These are phyloP conservation scores for Lunularia cruciata DNA, from an alignment of 225 moss, liverwort and hornwort genomes.

Conservation along the genomic window DNA sequence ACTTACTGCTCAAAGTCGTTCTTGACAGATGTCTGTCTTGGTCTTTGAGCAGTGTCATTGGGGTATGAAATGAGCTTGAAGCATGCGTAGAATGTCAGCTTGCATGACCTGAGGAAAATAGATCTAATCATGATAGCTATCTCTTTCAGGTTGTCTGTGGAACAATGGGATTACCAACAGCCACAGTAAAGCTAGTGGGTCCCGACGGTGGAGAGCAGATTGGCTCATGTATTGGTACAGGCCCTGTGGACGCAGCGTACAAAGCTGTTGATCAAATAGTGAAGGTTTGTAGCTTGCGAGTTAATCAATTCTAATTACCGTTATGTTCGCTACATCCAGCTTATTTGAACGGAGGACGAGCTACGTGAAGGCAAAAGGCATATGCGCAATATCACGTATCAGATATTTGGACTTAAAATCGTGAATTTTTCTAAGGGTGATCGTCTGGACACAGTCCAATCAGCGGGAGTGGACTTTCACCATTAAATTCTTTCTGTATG, in stretches of 20 bases:
- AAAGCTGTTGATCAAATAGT: conserved; percentile 93
- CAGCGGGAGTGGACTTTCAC: neutral
- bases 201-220: conserved; percentile 72
- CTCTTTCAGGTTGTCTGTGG: conserved; percentile 70
- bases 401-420: no score
- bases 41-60: neutral
- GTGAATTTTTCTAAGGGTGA: no score
- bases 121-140: neutral
- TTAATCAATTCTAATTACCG: neutral
- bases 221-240: conserved; percentile 78
- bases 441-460: no score
- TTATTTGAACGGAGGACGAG: no score
- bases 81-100: neutral
- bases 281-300: no score
- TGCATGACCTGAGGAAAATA: neutral
- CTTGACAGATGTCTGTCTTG: neutral
- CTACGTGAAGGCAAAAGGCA: no score
- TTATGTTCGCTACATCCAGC: no score
- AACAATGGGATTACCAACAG: conserved; percentile 68
- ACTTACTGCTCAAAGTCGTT: neutral
- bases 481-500: neutral
- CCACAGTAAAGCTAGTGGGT: conserved; percentile 79
- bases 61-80: neutral
- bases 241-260: conserved; percentile 91
- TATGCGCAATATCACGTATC: no score